Conservation (phyloP, 2,329 filamentous ascomycete species). For the Fusarium sp. region DNA sequence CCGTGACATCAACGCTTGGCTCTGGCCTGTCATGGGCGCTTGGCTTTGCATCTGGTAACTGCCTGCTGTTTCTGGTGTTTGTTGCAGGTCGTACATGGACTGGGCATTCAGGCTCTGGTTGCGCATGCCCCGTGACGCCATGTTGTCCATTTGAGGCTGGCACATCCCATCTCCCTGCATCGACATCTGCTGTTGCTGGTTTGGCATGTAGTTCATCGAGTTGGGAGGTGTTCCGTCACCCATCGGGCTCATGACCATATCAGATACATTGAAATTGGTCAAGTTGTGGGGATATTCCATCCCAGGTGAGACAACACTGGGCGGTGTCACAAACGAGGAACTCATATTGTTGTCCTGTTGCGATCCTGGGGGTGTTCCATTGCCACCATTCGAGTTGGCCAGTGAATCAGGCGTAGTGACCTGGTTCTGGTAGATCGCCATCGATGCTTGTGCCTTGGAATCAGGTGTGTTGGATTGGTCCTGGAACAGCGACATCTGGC, state of each 20-base stretch:
- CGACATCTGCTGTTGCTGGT: conserved; percentile 44
- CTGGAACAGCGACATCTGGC: background rate
- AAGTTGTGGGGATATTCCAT: conserved; percentile 62
- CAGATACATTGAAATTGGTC: conserved; percentile 61
- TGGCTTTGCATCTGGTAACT: conserved; percentile 50
- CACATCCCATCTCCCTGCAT: conserved; percentile 46
- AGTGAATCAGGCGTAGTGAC: conserved; percentile 52
- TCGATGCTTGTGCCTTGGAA: conserved; percentile 50
- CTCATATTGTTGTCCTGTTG: conserved; percentile 55
- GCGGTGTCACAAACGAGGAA: conserved; percentile 65
- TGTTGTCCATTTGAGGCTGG: conserved; percentile 47
- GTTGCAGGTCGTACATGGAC: conserved; percentile 45
- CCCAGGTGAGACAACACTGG: conserved; percentile 64
- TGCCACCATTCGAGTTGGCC: conserved; percentile 47
- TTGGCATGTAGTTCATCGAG: conserved; percentile 35
- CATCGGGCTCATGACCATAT: conserved; percentile 66
- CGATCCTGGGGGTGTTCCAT: conserved; percentile 44
- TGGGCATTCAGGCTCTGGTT: conserved; percentile 42
- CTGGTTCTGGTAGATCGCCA: conserved; percentile 61
- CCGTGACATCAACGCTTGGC: conserved; percentile 39
- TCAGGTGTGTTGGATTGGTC: background rate
- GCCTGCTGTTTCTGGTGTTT: conserved; percentile 46
- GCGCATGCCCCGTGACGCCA: conserved; percentile 44
- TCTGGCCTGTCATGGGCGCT: conserved; percentile 45
- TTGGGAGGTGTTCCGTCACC: conserved; percentile 44